Evolutionary conservation across 805 yeast genomes (phyloP).

Genomic region (Candida maris): DNA sequence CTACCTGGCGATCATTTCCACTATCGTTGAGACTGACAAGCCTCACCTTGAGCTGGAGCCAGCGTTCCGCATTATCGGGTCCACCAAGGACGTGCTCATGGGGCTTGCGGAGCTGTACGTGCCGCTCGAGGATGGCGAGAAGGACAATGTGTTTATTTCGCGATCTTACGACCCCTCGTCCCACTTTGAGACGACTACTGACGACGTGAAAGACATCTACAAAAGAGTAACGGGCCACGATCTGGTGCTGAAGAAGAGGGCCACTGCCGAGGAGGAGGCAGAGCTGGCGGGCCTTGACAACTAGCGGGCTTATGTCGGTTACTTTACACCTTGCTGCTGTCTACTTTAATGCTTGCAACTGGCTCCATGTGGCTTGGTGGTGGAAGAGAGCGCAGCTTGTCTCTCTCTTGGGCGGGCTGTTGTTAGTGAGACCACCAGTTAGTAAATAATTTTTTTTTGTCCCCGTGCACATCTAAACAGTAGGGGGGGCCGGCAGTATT

Average conservation of each 20-base stretch:
- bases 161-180: slow-evolving; percentile 91
- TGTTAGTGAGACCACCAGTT: too few relatives aligned
- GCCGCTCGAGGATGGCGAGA: slow-evolving; percentile 79
- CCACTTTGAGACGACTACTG: slow-evolving; percentile 94
- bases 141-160: slow-evolving; percentile 76
- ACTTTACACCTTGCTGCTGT: slow-evolving; percentile 2
- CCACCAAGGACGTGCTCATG: slow-evolving; percentile 80
- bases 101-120: slow-evolving; percentile 89
- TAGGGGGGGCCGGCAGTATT: too few relatives aligned
- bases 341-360: too few relatives aligned
- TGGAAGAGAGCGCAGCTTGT: too few relatives aligned
- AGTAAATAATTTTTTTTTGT: too few relatives aligned
- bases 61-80: slow-evolving; percentile 86
- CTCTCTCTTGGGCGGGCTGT: too few relatives aligned
- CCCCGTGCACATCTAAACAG: too few relatives aligned
- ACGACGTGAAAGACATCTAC: slow-evolving; percentile 92
- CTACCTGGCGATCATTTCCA: slow-evolving; percentile 89
- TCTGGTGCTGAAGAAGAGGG: slow-evolving; percentile 76
- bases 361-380: too few relatives aligned
- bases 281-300: slow-evolving; percentile 35
- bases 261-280: slow-evolving; percentile 61
- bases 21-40: slow-evolving; percentile 87
- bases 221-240: slow-evolving; percentile 91
- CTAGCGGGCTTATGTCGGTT: slow-evolving; percentile 1
- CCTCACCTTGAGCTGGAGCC: slow-evolving; percentile 92